Base-by-base conservation (phyloP, 371 early-diverging fungal species). In the Actinomucor elegans region DNA sequence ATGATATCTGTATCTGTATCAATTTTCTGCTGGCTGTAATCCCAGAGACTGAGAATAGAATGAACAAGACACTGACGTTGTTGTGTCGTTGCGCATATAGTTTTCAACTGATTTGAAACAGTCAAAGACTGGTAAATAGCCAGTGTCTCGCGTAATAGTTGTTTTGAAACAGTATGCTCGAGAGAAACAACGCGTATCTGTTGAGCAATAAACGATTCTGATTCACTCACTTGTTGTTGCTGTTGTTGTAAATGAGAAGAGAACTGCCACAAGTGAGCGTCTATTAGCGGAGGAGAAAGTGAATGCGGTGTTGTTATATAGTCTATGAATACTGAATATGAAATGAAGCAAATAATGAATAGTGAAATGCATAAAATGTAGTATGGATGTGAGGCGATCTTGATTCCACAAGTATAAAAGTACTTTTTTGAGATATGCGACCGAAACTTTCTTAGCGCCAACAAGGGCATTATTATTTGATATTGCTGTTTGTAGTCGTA, bases 381-480 rank as follows among this genome's bases (percentile, higher is more conserved):
- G 10, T 67, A 61, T 33, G 83, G 72, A 41, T 81, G 67, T 11
- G 81, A 79, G 3, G 86, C 81, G 55, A 79, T 85, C 31, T 72
- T 67, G 8, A 77, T 64, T 17, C 89, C 89, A 54, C 85, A 84
- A 36, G 71, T 72, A 53, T 85, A 86, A 58, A 86, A 88, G 20
- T 64, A 62, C n/a, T 47, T 65, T 45, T 36, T 29, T 0, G 54
- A 28, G 52, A 66, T 6, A 59, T 51, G 20, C 28, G 47, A 38
- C 17, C 38, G 29, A 29, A 32, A 31, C 51, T 27, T 42, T 47
- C 36, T 29, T 44, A 55, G 26, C 34, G 62, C 64, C 55, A 51
- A 27, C 31, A 64, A 48, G 35, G 71, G 71, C 71, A 71, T 71
- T 15, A 57, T 67, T n/a, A n/a, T n/a, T n/a, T n/a, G n/a, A n/a